Percentiles rank a stretch among this genome's conserved stretches.
These are phyloP conservation scores for Escovopsis sp. DNA, from an alignment of 2,329 filamentous ascomycete species.

Conservation along the genomic window DNA sequence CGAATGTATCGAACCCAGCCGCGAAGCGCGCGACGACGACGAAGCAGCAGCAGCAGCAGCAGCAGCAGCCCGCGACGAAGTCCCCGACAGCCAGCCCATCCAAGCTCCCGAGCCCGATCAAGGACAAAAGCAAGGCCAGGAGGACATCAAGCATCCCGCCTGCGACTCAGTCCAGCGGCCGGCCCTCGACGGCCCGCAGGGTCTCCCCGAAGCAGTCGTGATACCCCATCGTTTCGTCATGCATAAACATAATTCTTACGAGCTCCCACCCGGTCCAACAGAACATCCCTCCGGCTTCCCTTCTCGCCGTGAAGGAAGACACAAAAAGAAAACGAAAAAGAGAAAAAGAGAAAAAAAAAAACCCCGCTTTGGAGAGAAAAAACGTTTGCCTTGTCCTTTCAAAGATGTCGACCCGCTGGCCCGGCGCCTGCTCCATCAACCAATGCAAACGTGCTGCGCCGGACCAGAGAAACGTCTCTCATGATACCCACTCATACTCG, in stretches of 20 bases:
- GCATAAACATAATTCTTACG: too few species aligned
- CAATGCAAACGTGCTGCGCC: too few species aligned
- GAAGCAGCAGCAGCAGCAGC: too few species aligned
- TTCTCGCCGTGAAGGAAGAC: too few species aligned
- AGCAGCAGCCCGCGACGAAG: constrained; percentile 20
- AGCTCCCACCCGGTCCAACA: too few species aligned
- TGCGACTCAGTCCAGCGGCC: constrained; percentile 17
- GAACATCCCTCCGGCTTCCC: too few species aligned
- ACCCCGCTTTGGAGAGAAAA: too few species aligned
- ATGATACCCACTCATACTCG: constrained; percentile 12
- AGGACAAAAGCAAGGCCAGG: constrained; percentile 18
- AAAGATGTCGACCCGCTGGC: too few species aligned
- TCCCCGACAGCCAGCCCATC: constrained; percentile 15
- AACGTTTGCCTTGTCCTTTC: too few species aligned
- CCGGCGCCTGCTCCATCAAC: too few species aligned
- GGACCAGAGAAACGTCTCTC: neutral
- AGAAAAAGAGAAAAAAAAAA: too few species aligned
- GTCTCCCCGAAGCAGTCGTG: constrained; percentile 1
- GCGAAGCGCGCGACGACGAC: constrained; percentile 16
- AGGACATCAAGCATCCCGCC: constrained; percentile 34
- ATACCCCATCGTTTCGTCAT: neutral
- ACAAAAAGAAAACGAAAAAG: too few species aligned
- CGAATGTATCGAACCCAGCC: constrained; percentile 25
- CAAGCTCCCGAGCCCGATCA: constrained; percentile 17
- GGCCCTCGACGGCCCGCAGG: neutral